Evolutionary conservation across 1,284 basidiomycete species (phyloP).

Genomic region (Ceratobasidium sp.): DNA sequence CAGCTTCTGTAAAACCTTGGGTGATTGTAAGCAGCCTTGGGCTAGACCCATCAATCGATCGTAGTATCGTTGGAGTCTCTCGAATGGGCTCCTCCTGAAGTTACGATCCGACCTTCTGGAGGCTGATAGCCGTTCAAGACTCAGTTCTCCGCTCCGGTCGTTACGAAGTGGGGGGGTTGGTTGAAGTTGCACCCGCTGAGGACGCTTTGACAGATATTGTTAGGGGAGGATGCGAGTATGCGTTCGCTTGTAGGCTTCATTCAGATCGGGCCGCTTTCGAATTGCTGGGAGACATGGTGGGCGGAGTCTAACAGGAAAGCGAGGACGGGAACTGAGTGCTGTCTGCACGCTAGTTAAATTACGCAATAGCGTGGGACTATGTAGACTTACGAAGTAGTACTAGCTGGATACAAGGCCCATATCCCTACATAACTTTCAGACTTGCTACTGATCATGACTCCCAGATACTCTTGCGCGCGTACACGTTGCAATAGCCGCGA

Average conservation of each 20-base stretch:
- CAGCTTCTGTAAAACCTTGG: slow-evolving; percentile 82
- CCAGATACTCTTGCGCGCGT: slow-evolving; percentile 72
- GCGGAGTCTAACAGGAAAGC: slow-evolving; percentile 37
- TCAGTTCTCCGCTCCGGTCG: slow-evolving; percentile 85
- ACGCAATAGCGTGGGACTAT: slow-evolving; percentile 19
- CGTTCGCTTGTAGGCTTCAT: slow-evolving; percentile 80
- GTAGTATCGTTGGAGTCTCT: slow-evolving; percentile 40
- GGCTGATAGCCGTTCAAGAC: slow-evolving; percentile 69
- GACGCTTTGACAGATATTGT: slow-evolving; percentile 76
- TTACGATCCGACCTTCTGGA: slow-evolving; percentile 51
- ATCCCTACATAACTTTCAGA: slow-evolving; percentile 65
- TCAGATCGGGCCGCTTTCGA: slow-evolving; percentile 63
- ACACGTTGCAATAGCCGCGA: too few species aligned
- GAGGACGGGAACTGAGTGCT: slow-evolving; percentile 47
- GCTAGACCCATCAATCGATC: slow-evolving; percentile 28
- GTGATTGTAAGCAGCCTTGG: slow-evolving; percentile 77
- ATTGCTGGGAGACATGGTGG: slow-evolving; percentile 54
- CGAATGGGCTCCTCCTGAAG: slow-evolving; percentile 35
- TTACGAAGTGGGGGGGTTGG: slow-evolving; percentile 87
- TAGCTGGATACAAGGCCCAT: slow-evolving; percentile 76
- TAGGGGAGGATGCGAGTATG: slow-evolving; percentile 61
- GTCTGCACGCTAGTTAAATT: slow-evolving; percentile 61
- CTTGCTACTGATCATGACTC: slow-evolving; percentile 79
- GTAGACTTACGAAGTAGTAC: slow-evolving; percentile 74
- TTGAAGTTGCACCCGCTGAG: slow-evolving; percentile 83